phyloP scores from a whole-genome alignment of 345 rosid genomes.

The Passiflora organensis region DNA sequence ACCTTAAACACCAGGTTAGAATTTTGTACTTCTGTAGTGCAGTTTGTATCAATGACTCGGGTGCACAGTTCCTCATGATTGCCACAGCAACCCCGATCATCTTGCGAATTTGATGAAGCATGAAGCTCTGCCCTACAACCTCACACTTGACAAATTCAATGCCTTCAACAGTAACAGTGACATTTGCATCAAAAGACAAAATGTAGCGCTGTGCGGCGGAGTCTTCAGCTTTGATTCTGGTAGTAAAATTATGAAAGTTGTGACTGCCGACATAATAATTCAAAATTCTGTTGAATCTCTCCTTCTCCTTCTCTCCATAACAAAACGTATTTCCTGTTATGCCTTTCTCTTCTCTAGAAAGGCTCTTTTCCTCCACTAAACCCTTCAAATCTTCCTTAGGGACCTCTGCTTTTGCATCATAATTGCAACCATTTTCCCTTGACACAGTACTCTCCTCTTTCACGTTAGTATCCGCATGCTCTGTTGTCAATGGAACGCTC shows the following conservation, averaged over 20 bases:
- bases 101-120: conserved; percentile 97
- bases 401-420: neutral
- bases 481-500: no score
- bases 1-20: neutral
- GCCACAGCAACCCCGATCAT: conserved; percentile 94
- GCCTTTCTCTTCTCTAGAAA: conserved; percentile 18
- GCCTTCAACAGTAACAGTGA: conserved; percentile 52
- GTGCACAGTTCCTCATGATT: conserved; percentile 72
- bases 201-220: conserved; percentile 74
- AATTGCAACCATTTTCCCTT: neutral
- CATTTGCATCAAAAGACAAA: conserved; percentile 58
- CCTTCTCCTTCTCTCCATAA: conserved; percentile 68
- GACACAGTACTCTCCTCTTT: neutral
- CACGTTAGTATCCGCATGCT: no score
- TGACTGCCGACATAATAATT: conserved; percentile 72
- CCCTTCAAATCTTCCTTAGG: neutral
- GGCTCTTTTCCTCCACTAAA: conserved; percentile 17
- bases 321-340: conserved; percentile 31
- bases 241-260: conserved; percentile 92
- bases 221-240: conserved; percentile 83
- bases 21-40: conserved; percentile 63
- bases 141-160: conserved; percentile 88
- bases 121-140: conserved; percentile 95
- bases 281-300: conserved; percentile 76
- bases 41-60: conserved; percentile 56